Evolutionary conservation across 768 basidiomycete genomes (phyloP).

Genomic region (Imleria badia): DNA sequence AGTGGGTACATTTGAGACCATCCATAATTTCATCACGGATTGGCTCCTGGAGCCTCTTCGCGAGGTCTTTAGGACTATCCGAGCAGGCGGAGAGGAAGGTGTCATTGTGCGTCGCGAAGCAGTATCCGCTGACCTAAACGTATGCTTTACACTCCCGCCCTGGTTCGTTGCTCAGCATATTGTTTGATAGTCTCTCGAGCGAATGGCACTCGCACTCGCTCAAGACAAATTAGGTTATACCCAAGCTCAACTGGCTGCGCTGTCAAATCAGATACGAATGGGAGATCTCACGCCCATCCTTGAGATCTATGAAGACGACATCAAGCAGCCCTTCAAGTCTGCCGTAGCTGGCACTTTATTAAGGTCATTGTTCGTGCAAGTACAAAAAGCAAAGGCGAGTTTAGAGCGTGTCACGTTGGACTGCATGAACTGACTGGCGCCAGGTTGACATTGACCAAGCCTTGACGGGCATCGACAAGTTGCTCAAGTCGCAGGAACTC

Average conservation of each 20-base stretch:
- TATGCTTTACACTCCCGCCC: conserved; percentile 32
- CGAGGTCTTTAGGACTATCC: conserved; percentile 79
- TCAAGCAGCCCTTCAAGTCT: conserved; percentile 82
- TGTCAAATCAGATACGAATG: conserved; percentile 63
- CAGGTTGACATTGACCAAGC: conserved; percentile 93
- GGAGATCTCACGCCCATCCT: conserved; percentile 90
- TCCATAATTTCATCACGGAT: conserved; percentile 68
- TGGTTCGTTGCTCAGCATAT: not conserved
- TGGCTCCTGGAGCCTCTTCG: conserved; percentile 89
- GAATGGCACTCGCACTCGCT: conserved; percentile 88
- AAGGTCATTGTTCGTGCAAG: conserved; percentile 84
- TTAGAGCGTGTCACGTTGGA: not conserved
- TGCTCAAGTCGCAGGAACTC: conserved; percentile 91
- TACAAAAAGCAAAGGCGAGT: conserved; percentile 90
- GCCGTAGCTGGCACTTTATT: conserved; percentile 79
- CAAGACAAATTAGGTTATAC: conserved; percentile 73
- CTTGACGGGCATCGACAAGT: conserved; percentile 85
- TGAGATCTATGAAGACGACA: conserved; percentile 87
- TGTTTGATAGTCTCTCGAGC: conserved; percentile 73
- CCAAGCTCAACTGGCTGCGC: conserved; percentile 57
- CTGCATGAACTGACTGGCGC: not conserved
- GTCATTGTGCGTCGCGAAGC: conserved; percentile 79
- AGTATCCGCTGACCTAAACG: conserved; percentile 82
- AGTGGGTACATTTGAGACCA: conserved; percentile 62
- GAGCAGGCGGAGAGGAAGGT: conserved; percentile 73